Evolutionary conservation across 2,329 filamentous ascomycete genomes (phyloP).

Genomic region (Lachnellula subtilissima): DNA sequence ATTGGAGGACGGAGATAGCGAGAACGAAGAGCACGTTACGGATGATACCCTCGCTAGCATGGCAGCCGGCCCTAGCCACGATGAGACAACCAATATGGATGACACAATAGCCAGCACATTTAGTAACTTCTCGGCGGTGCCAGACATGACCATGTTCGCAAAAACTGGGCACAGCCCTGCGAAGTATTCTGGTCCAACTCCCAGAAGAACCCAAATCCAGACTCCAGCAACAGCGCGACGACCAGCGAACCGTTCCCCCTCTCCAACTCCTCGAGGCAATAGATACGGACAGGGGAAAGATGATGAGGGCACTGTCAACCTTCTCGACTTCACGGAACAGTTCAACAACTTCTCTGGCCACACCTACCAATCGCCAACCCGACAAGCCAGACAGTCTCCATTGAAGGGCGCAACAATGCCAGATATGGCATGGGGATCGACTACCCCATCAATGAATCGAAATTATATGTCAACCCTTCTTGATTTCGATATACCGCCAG

Average conservation of each 20-base stretch:
- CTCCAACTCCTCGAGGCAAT: slow-evolving; percentile 37
- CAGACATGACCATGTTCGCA: slow-evolving; percentile 80
- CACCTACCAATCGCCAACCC: slow-evolving; percentile 44
- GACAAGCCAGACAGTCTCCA: slow-evolving; percentile 42
- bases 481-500: slow-evolving; percentile 90
- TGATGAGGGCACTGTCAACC: slow-evolving; percentile 62
- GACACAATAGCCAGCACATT: slow-evolving; percentile 41
- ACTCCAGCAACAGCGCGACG: slow-evolving; percentile 29
- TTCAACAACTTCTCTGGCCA: slow-evolving; percentile 49
- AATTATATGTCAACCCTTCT: slow-evolving; percentile 61
- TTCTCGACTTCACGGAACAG: slow-evolving; percentile 85
- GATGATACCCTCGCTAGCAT: slow-evolving; percentile 28
- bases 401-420: slow-evolving; percentile 32
- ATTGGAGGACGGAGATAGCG: slow-evolving; percentile 47
- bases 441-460: slow-evolving; percentile 26
- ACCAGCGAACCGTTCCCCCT: slow-evolving; percentile 26
- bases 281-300: slow-evolving; percentile 26
- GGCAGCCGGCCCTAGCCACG: slow-evolving; percentile 31
- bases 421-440: slow-evolving; percentile 23
- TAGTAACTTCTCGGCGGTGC: slow-evolving; percentile 84
- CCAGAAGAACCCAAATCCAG: slow-evolving; percentile 24
- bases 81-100: slow-evolving; percentile 32
- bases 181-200: slow-evolving; percentile 44
- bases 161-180: slow-evolving; percentile 63
- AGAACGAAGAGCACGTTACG: slow-evolving; percentile 25